Evolutionary conservation across 2,329 filamentous ascomycete species (phyloP), one percentile per base, ranked within the genome.

Genomic region (Colletotrichum caudatum): DNA sequence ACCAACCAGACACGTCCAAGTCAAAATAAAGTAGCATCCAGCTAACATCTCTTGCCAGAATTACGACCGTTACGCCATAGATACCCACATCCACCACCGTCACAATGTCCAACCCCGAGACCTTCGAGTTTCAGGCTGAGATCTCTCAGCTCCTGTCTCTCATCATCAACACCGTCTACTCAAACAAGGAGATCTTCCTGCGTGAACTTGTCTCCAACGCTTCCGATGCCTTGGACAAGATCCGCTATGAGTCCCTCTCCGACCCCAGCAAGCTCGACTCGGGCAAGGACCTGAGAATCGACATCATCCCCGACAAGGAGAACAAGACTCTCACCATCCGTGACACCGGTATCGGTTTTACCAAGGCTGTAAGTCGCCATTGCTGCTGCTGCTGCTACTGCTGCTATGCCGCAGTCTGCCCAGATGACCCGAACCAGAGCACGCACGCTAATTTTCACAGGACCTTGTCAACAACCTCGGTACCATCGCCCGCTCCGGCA

Each of bases 91-190:
- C 46, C 66, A 56, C 61, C 62, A 53, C 56, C 85, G 6, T 46
- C 18, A 93, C 83, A 84, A 97, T 97, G 94, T 86, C 94, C 60
- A 53, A 54, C 85, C 66, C 70, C 39, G 95, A 98, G 89, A 98
- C 95, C 78, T 99, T 99, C 88, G 95, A 98, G 93, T 99, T 98
- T 90, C 96, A 99, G 93, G 96, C 96, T 93, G 96, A 99, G 93
- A 99, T 99, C 84, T 98, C 95, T 93, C 96, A 99, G 94, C 94
- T 99, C 77, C 93, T 99, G 83, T 94, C 92, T 78, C 93, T 99
- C 84, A 99, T 99, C 87, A 99, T 99, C 91, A 99, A 99, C 93
- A 98, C 96, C 77, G 96, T 99, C 88, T 99, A 98, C 91, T 98
- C 95, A 79, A 99, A 99, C 93, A 99, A 99, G 91, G 96, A 98